Percentiles rank a stretch among this genome's conserved stretches.
These are phyloP conservation scores for Thecaphora frezii DNA, from an alignment of 1,284 basidiomycete species.

Conservation along the genomic window DNA sequence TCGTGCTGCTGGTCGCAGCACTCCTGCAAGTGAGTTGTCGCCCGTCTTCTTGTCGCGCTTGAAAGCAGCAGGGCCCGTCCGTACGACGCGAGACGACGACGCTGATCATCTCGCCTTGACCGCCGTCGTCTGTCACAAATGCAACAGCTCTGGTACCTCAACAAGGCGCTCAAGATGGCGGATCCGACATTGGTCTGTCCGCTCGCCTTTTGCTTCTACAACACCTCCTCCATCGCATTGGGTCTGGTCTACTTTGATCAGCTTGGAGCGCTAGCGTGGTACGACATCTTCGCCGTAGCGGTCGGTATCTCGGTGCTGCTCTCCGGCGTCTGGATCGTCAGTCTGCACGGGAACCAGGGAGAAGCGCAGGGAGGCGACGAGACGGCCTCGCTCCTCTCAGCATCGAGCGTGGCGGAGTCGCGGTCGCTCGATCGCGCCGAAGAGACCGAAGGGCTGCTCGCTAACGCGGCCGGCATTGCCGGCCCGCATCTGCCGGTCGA, in stretches of 20 bases:
- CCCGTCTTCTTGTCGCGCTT: not conserved
- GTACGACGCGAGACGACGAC: no score
- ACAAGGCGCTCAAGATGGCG: constrained; percentile 76
- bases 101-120: not conserved
- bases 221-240: constrained; percentile 70
- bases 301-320: constrained; percentile 80
- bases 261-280: constrained; percentile 70
- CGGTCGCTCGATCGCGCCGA: constrained; percentile 1
- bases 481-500: constrained; percentile 41
- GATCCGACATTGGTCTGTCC: constrained; percentile 85
- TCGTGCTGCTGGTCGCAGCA: constrained; percentile 72
- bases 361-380: constrained; percentile 14
- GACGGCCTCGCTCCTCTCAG: constrained; percentile 12
- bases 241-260: constrained; percentile 86
- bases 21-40: constrained; percentile 61
- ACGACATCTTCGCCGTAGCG: constrained; percentile 74
- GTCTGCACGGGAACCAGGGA: constrained; percentile 50
- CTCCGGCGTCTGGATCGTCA: constrained; percentile 84
- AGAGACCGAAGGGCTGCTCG: constrained; percentile 17
- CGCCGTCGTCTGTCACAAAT: constrained; percentile 13
- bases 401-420: constrained; percentile 3
- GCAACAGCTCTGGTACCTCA: constrained; percentile 79
- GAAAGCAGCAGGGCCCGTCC: not conserved
- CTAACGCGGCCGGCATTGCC: constrained; percentile 37
- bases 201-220: constrained; percentile 94